phyloP scores from a whole-genome alignment of 805 yeast species.

The Schwanniomyces yamadae region DNA sequence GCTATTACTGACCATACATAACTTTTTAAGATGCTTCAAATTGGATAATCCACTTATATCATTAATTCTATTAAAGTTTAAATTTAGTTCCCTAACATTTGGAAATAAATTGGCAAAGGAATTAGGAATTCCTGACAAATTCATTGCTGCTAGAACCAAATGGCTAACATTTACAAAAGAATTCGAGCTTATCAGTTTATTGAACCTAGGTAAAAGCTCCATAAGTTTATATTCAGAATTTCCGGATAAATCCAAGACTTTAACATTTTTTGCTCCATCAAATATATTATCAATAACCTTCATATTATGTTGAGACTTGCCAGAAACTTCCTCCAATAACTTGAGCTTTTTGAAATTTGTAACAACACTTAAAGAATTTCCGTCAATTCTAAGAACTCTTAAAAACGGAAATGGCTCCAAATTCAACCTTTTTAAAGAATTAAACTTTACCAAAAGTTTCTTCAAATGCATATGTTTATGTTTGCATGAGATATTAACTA shows the following conservation, averaged over 20 bases:
- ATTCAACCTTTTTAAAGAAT: constrained; percentile 32
- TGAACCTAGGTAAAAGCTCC: constrained; percentile 5
- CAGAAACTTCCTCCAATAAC: constrained; percentile 42
- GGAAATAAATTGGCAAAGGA: constrained; percentile 43
- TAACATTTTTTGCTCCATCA: constrained; percentile 23
- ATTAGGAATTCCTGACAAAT: constrained; percentile 37
- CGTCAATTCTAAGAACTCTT: constrained; percentile 46
- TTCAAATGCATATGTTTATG: constrained; percentile 30
- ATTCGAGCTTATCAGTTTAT: not conserved
- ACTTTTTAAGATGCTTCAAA: constrained; percentile 34
- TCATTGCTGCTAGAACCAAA: constrained; percentile 48
- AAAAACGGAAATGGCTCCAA: constrained; percentile 35
- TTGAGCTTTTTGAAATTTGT: constrained; percentile 27
- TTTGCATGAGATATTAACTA: constrained; percentile 21
- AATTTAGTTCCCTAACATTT: constrained; percentile 45
- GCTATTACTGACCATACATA: constrained; percentile 47
- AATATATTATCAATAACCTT: constrained; percentile 18
- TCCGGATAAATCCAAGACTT: constrained; percentile 42
- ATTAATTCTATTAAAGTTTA: constrained; percentile 48
- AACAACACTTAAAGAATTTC: constrained; percentile 31
- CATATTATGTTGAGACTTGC: constrained; percentile 32
- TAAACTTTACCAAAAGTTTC: constrained; percentile 38
- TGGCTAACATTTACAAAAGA: constrained; percentile 37
- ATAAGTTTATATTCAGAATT: constrained; percentile 18
- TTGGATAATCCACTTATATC: constrained; percentile 33